Evolutionary conservation across 352 stramenopile genomes (phyloP).

Genomic region (Globisporangium okanoganense): DNA sequence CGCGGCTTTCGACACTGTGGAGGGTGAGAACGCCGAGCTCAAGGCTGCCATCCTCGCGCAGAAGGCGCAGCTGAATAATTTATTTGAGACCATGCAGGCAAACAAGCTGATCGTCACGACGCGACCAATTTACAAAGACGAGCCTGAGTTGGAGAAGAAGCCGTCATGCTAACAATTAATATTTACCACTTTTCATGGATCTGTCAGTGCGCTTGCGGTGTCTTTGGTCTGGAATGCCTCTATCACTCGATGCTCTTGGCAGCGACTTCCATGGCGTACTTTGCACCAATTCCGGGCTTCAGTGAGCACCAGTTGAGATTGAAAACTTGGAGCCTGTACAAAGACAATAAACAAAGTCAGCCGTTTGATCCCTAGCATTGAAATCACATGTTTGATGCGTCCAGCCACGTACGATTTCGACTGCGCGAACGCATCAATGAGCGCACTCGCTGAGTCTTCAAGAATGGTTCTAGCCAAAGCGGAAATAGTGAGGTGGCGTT

Average conservation of each 20-base stretch:
- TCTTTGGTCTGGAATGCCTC: background rate
- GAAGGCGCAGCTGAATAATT: conserved; percentile 13
- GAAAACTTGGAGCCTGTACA: conserved; percentile 23
- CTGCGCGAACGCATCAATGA: conserved; percentile 25
- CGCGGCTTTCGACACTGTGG: background rate
- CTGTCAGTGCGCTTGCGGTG: background rate
- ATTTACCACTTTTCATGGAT: background rate
- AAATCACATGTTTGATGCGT: background rate
- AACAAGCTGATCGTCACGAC: conserved; percentile 1
- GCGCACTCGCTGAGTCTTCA: conserved; percentile 11
- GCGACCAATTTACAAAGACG: background rate
- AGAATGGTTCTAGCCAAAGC: conserved; percentile 18
- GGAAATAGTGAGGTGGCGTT: background rate
- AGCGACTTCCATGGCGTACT: background rate
- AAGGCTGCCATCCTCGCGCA: conserved; percentile 14
- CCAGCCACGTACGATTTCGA: conserved; percentile 28
- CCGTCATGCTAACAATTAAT: background rate
- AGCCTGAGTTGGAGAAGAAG: background rate
- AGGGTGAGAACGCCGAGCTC: conserved; percentile 12
- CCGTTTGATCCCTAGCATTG: background rate
- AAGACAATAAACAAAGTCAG: background rate
- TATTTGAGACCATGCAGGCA: conserved; percentile 11
- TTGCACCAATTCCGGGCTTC: conserved; percentile 21
- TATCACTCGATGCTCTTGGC: conserved; percentile 1
- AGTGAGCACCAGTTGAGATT: conserved; percentile 35